Evolutionary conservation across 2,329 filamentous ascomycete species (phyloP), one percentile per base, ranked within the genome.

Genomic region (Didymella pomorum): DNA sequence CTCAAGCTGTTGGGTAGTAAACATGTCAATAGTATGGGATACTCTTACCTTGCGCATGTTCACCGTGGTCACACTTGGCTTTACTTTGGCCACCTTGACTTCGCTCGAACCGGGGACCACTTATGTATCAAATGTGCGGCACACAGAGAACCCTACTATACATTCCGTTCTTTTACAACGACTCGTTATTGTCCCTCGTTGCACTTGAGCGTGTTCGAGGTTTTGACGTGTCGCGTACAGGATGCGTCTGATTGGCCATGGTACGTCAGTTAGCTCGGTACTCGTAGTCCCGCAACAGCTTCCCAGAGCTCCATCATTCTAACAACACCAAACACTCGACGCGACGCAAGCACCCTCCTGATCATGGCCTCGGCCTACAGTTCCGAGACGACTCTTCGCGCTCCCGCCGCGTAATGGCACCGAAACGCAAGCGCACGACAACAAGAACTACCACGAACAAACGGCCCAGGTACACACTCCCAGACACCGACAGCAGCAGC

Each of bases 321-420:
- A 35, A 56, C 52, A 48, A 56, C 53, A 54, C 26, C 51, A 25
- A 48, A 26, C 18, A 42, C 31, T 39, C 41, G 10, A 29, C 50
- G 21, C 51, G 41, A 41, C 50, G n/a, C 31, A 46, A 25, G 23
- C 47, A 18, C 14, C 26, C 39, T 51, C 39, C 56, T 67, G 53
- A 72, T 61, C 52, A 73, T 74, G 70, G 67, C 62, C 33, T 46
- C 33, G 37, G 26, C 45, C 33, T 9, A 2, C 14, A 62, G 58
- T 37, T 35, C 21, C n/a, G 4, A 14, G 33, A 46, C 11, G 7
- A 45, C 39, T 41, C 28, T 23, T 21, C 60, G 62, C 63, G 63
- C 61, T 56, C 31, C 16, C 42, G 54, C 65, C 66, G 70, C 55
- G 66, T 74, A 60, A 74, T 74, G 72, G 66, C 66, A 23, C n/a